Percentiles rank a stretch among this genome's conserved stretches.
phyloP scores from a whole-genome alignment of 1,284 basidiomycete genomes.

The Fomitopsis pinicola region DNA sequence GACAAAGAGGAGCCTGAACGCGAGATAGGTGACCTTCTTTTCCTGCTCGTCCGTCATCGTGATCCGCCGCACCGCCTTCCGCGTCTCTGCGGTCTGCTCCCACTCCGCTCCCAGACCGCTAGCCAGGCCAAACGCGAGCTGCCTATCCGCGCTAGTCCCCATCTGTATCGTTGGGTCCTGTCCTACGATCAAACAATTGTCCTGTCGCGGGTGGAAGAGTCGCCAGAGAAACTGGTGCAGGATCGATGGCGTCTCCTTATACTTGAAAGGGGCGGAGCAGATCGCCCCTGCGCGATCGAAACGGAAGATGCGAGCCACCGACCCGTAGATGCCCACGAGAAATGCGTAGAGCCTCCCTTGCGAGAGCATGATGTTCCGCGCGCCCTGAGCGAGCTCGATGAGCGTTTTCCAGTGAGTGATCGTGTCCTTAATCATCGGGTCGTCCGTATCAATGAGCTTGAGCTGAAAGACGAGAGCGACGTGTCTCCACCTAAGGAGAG shows the following conservation, averaged over 20 bases:
- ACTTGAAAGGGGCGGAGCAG: background rate
- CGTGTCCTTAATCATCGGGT: background rate
- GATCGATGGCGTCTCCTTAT: background rate
- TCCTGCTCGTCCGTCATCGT: background rate
- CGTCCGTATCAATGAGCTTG: background rate
- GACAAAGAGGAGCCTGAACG: background rate
- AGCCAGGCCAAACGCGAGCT: background rate
- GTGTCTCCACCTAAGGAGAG: background rate
- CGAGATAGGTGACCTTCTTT: background rate
- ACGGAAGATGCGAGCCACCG: constrained; percentile 6
- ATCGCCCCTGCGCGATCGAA: constrained; percentile 7
- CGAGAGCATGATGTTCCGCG: constrained; percentile 8
- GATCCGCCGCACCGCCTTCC: background rate
- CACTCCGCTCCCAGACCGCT: background rate
- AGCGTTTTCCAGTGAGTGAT: background rate
- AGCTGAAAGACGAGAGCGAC: background rate
- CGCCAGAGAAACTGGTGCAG: background rate
- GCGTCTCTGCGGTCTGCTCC: background rate
- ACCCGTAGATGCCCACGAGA: constrained; percentile 11
- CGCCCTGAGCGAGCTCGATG: constrained; percentile 5
- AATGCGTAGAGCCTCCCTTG: constrained; percentile 10
- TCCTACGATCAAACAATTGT: background rate
- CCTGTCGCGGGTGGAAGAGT: background rate
- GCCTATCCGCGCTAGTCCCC: background rate
- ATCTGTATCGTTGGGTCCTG: background rate